Percentiles rank a stretch among this genome's conserved stretches.
phyloP scores from a whole-genome alignment of 2,329 filamentous ascomycete genomes.

The Colletotrichum zoysiae region DNA sequence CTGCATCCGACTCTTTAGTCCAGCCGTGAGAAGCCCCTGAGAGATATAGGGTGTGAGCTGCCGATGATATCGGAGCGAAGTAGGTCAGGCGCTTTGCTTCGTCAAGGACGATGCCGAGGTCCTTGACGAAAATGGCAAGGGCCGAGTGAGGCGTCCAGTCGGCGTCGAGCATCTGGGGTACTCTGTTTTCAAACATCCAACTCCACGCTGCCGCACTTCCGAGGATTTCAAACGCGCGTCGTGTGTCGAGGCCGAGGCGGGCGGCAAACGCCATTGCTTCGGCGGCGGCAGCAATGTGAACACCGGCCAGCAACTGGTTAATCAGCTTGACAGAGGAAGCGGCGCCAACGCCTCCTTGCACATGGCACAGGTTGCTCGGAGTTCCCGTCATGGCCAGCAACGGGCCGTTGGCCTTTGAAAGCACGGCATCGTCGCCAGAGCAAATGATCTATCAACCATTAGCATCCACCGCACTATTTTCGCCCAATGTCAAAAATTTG shows the following conservation, averaged over 20 bases:
- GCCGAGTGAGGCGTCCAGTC: conserved; percentile 53
- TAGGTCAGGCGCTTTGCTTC: conserved; percentile 49
- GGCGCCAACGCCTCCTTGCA: conserved; percentile 63
- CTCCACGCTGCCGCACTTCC: conserved; percentile 53
- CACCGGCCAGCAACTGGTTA: conserved; percentile 69
- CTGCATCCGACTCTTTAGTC: conserved; percentile 51
- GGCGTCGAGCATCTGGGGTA: conserved; percentile 52
- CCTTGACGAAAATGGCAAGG: conserved; percentile 52
- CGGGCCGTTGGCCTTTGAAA: conserved; percentile 45
- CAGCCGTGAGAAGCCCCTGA: conserved; percentile 50
- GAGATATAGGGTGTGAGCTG: conserved; percentile 50
- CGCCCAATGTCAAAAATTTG: background rate
- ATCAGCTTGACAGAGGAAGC: conserved; percentile 70
- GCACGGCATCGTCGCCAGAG: conserved; percentile 46
- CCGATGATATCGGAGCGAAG: conserved; percentile 48
- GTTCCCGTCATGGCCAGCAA: conserved; percentile 51
- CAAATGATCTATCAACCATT: conserved; percentile 48
- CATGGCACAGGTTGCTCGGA: conserved; percentile 56
- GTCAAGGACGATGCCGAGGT: conserved; percentile 50
- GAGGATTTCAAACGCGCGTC: conserved; percentile 61
- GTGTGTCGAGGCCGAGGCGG: conserved; percentile 64
- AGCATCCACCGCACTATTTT: background rate
- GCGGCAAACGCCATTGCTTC: conserved; percentile 70
- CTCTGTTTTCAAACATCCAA: conserved; percentile 54
- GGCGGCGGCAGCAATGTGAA: conserved; percentile 67